Evolutionary conservation across 768 basidiomycete species (phyloP), one percentile per base, ranked within the genome.

Genomic region (Panaeolus papilionaceus): DNA sequence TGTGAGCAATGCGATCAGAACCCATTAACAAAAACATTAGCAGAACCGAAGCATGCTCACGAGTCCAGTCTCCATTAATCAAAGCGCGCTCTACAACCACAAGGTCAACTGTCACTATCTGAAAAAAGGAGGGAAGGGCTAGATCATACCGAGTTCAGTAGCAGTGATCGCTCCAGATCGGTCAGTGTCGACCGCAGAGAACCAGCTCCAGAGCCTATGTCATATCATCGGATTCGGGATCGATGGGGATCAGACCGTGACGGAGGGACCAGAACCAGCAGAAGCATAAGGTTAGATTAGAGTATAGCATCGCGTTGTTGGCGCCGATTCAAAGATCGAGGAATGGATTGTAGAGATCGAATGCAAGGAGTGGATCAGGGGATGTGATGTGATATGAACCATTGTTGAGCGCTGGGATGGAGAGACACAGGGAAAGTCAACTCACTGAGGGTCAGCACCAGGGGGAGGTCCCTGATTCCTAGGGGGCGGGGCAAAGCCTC

Each of bases 361-460:
- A n/a, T 58, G 26, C 11, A 37, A 58, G 10, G 16, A 3, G 54
- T 28, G 54, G 33, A 33, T 49, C 20, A 8, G n/a, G 47, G 47
- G 23, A 20, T 49, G 16, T 12, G 20, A 49, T 7, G 47, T 33
- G 11, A 49, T 16, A 44, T 44, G 42, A 12, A 44, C 14, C 16
- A 3, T 49, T 26, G 10, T 49, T 49, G 47, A 49, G 47, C 47
- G 47, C 47, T 6, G n/a, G 9, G 8, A 16, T 44, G 42, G 11
- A 44, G 5, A 44, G 38, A 42, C 28, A 20, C 23, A 23, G 23
- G 6, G 51, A 64, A 37, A 39, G 37, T 49, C 38, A 16, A 80
- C 90, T 75, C 71, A 94, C 93, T 91, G 87, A 28, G 92, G 92
- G 65, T 94, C 93, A 14, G 89, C 89, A 38, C 90, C 92, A 11